Evolutionary conservation across 257 asterid genomes (phyloP), one percentile per base, ranked within the genome.

Genomic region (Nicotiana tabacum): DNA sequence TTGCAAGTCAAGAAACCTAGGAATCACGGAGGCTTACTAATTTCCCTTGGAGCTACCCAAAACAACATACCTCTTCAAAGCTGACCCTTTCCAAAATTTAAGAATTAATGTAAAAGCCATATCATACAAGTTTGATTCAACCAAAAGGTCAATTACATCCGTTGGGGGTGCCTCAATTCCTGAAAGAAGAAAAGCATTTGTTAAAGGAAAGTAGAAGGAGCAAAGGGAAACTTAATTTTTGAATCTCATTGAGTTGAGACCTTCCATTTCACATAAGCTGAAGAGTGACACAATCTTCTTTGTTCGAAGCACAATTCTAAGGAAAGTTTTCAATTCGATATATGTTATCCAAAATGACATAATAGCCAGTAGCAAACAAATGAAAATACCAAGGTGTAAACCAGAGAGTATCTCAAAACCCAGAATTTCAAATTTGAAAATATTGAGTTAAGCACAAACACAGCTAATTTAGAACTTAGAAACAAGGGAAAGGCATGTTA

Each of bases 21-120:
- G 82, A 79, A 68, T 70, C 60, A 67, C n/a, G 83, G 83, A 64
- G 82, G 72, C 80, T 77, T 60, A 51, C 53, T 76, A 64, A 79
- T 67, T 86, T 58, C 78, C 74, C 79, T 9, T 76, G 72, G 61
- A 61, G 83, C 65, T 86, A 35, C 46, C 55, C 58, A 70, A 74
- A 46, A 83, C 85, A 83, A 12, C 32, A 69, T 84, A 95, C 99
- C 98, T 94, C 86, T 92, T 87, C 87, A 93, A 89, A 84, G 88
- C 91, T 64, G 98, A 96, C 80, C 93, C 98, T 88, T 94, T 90
- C 96, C 98, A 96, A 85, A 96, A 94, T 91, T 88, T 92, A 86
- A 92, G 89, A 89, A 94, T 85, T 84, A 94, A 94, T 4, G 92
- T 92, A 87, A 96, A 94, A 30, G 97, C 98, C 98, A 96, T 90